Evolutionary conservation across 192 early-diverging fungal species (phyloP).

Genomic region (Oehlia diaphana): DNA sequence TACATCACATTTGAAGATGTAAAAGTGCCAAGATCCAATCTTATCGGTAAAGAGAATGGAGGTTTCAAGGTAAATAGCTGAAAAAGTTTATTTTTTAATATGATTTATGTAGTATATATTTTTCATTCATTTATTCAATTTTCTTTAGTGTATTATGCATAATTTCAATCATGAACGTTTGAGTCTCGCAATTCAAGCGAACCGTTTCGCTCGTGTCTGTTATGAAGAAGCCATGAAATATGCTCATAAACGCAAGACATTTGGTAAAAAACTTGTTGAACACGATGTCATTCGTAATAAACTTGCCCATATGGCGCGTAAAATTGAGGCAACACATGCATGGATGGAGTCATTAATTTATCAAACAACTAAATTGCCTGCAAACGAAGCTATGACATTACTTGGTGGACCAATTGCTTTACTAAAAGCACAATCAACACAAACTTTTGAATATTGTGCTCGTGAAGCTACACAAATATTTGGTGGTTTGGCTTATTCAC

Average conservation of each 20-base stretch:
- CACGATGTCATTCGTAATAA: conserved; percentile 83
- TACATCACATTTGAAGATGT: conserved; percentile 85
- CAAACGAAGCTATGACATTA: conserved; percentile 67
- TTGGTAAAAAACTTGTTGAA: conserved; percentile 83
- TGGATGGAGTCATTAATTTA: conserved; percentile 81
- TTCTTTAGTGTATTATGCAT: conserved; percentile 57
- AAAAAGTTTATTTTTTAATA: neutral
- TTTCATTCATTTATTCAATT: neutral
- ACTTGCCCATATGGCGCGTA: conserved; percentile 78
- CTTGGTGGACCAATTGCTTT: conserved; percentile 86
- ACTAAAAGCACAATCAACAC: conserved; percentile 81
- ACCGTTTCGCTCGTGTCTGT: conserved; percentile 83
- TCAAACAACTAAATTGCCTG: conserved; percentile 68
- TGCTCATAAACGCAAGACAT: conserved; percentile 82
- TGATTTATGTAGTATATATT: neutral
- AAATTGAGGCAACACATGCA: conserved; percentile 83
- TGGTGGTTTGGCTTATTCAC: conserved; percentile 80
- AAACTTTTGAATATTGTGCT: conserved; percentile 86
- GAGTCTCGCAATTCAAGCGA: conserved; percentile 84
- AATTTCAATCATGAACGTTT: conserved; percentile 84
- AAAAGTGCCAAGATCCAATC: conserved; percentile 79
- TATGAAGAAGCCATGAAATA: conserved; percentile 81
- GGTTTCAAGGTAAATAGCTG: conserved; percentile 67
- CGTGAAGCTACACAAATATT: conserved; percentile 92
- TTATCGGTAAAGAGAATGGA: conserved; percentile 84